Conservation (phyloP, 1,139 yeast species). For the Magnusiomyces paraingens region DNA sequence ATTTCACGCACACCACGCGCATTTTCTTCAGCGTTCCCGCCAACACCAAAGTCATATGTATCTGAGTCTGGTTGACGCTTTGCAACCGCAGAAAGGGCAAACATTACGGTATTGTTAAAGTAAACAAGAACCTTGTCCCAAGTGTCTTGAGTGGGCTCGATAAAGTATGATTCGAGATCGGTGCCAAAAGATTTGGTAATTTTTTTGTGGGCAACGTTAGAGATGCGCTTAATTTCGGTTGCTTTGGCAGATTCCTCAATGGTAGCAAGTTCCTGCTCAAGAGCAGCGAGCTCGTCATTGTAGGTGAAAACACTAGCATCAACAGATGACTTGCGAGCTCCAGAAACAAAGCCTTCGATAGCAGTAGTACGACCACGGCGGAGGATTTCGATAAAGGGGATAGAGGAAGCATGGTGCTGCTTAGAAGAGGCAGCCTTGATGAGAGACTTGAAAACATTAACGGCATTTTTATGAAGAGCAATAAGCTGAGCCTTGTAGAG, state of each 20-base stretch:
- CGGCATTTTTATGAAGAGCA: constrained; percentile 31
- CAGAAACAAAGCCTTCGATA: constrained; percentile 17
- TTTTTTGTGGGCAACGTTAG: constrained; percentile 27
- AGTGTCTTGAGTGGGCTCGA: constrained; percentile 41
- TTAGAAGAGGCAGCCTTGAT: constrained; percentile 12
- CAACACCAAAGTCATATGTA: constrained; percentile 54
- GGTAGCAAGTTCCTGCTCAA: constrained; percentile 26
- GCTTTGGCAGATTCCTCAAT: constrained; percentile 30
- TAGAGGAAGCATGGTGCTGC: constrained; percentile 8
- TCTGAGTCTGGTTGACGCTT: constrained; percentile 16
- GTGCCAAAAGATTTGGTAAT: constrained; percentile 26
- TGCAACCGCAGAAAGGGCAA: constrained; percentile 26
- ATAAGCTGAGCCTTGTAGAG: constrained; percentile 41
- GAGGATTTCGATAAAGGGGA: constrained; percentile 19
- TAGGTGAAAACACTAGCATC: constrained; percentile 25
- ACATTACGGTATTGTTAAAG: constrained; percentile 41
- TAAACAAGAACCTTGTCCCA: constrained; percentile 57
- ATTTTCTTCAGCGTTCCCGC: constrained; percentile 44
- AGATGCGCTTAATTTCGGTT: constrained; percentile 31
- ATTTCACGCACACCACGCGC: constrained; percentile 39
- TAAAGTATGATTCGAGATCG: constrained; percentile 28
- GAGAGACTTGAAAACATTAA: constrained; percentile 26
- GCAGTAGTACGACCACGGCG: constrained; percentile 18
- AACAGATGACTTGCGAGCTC: constrained; percentile 24
- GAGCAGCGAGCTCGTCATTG: constrained; percentile 21